Percentiles rank a stretch among this genome's conserved stretches.
Conservation (phyloP, 2,329 filamentous ascomycete species). For the Xylariaceae sp. region DNA sequence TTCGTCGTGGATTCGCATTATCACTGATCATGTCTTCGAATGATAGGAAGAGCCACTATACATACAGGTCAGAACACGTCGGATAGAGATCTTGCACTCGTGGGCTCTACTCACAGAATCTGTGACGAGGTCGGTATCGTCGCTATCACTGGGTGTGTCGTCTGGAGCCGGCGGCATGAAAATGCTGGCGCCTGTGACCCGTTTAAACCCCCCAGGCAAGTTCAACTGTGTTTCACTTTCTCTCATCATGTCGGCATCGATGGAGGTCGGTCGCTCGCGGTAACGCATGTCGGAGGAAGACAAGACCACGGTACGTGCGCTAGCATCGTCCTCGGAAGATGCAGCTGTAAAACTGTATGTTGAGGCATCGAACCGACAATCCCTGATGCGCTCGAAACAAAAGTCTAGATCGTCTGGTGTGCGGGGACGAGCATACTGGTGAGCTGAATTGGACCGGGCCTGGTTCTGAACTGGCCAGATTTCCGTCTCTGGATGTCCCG, state of each 20-base stretch:
- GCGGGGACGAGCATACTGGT: neutral
- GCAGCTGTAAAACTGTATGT: neutral
- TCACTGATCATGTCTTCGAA: neutral
- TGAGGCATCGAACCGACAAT: neutral
- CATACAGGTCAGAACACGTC: neutral
- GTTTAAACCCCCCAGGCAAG: neutral
- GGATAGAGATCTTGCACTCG: neutral
- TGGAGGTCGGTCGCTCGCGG: neutral
- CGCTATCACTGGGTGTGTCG: neutral
- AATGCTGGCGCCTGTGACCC: neutral
- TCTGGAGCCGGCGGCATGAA: neutral
- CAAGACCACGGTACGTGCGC: neutral
- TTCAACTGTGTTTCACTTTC: neutral
- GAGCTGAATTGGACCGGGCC: no score
- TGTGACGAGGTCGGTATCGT: neutral
- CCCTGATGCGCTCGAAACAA: neutral
- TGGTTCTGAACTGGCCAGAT: neutral
- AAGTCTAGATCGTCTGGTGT: neutral
- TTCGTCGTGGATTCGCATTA: no score
- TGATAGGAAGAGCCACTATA: neutral
- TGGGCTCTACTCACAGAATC: neutral
- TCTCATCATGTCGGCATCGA: neutral
- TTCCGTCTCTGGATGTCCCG: neutral
- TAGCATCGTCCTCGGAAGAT: neutral
- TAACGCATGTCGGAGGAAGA: neutral